Evolutionary conservation across 805 yeast species (phyloP), one percentile per base, ranked within the genome.

Genomic region (Schizosaccharomyces japonicus): DNA sequence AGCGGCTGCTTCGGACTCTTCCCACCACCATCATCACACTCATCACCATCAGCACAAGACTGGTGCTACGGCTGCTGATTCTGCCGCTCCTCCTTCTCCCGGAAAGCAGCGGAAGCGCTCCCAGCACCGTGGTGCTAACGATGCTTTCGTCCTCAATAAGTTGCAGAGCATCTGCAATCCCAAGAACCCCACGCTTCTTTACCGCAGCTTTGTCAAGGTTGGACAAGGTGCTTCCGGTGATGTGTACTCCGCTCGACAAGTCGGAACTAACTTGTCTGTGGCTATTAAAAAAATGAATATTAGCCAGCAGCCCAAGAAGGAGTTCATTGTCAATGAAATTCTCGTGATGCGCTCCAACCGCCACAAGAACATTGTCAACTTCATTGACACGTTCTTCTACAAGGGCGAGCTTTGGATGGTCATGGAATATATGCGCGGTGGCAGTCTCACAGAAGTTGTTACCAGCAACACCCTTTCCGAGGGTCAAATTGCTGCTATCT

Each of bases 221-320:
- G 99, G 99, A 1, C 98, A 90, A 64, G 98, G 99, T 57, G 98
- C 98, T 0, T 78, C 92, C 13, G 99, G 98, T 48, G 94, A 94
- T 34, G 99, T 90, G 28, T 90, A 78, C 57, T 82, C 90, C 28
- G 95, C 95, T 0, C 73, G 76, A 42, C 67, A 67, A n/a, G 54
- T 65, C n/a, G 63, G 58, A 27, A 55, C 57, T 33, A 55, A 53
- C 32, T 58, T 63, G 30, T 69, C 67, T 49, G 95, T 90, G 33
- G 99, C 99, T 6, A 81, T 90, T 55, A 90, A 90, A 60, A 95
- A 90, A 65, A 90, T 90, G 94, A 83, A 83, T 56, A 65, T 90
- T 48, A 92, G 81, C 54, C 79, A 78, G 56, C 99, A 90, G 62
- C 96, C 96, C 6, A 81, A 85, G 66, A 87, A 87, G 61, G 96